phyloP scores from a whole-genome alignment of 2,329 filamentous ascomycete genomes.

The Eutypa lata region DNA sequence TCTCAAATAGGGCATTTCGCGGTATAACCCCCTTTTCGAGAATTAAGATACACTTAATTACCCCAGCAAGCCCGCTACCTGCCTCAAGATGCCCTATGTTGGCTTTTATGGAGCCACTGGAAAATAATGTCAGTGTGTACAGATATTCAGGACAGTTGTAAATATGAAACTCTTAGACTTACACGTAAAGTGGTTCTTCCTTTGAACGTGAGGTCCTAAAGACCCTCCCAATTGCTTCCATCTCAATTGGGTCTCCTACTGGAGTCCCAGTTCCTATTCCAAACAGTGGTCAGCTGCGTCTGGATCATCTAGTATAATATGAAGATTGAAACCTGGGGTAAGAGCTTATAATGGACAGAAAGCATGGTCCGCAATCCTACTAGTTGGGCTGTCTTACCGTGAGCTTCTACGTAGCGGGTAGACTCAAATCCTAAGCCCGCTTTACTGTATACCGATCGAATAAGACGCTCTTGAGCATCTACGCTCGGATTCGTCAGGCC shows the following conservation, averaged over 20 bases:
- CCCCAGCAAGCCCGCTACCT: neutral
- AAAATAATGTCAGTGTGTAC: neutral
- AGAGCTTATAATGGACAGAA: too few species aligned
- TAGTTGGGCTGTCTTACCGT: too few species aligned
- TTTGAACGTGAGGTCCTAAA: neutral
- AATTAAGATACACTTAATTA: neutral
- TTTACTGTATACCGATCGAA: neutral
- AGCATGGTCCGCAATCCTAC: too few species aligned
- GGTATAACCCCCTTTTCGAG: neutral
- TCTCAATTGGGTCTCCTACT: neutral
- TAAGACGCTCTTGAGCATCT: neutral
- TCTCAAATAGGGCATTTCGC: neutral
- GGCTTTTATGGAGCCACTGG: neutral
- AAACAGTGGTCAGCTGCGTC: too few species aligned
- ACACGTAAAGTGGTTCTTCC: neutral
- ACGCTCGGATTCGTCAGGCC: neutral
- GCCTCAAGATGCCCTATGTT: neutral
- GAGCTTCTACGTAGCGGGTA: neutral
- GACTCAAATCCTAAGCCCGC: neutral
- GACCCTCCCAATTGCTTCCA: neutral
- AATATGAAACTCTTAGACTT: too few species aligned
- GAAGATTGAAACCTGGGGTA: neutral
- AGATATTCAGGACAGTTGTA: neutral
- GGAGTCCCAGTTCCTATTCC: neutral
- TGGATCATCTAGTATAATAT: too few species aligned